Evolutionary conservation across 257 asterid species (phyloP).

Genomic region (Craterostigma plantagineum): DNA sequence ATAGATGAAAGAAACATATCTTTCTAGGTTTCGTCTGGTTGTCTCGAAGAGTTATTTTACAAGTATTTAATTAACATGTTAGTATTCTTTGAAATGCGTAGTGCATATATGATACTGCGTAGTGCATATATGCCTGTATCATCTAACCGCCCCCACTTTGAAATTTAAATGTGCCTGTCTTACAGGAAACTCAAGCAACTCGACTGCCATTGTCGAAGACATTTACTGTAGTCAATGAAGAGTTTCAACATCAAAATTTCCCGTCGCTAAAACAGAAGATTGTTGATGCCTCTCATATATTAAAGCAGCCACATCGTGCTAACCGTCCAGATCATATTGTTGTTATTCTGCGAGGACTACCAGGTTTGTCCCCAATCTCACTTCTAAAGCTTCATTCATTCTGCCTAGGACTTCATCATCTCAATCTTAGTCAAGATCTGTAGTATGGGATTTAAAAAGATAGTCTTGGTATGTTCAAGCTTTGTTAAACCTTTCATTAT

Average conservation of each 20-base stretch:
- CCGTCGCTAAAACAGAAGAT: conserved; percentile 34
- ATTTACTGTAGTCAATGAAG: conserved; percentile 27
- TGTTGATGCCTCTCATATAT: conserved; percentile 61
- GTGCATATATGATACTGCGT: no score
- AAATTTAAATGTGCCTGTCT: conserved; percentile 10
- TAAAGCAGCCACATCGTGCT: conserved; percentile 73
- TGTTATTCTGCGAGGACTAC: conserved; percentile 82
- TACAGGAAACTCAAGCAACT: conserved; percentile 27
- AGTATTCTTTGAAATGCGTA: background rate
- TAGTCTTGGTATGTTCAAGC: no score
- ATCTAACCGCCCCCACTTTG: background rate
- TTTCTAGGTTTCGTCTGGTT: no score
- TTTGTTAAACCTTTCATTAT: no score
- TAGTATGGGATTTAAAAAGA: background rate
- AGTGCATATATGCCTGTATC: background rate
- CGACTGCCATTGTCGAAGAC: conserved; percentile 28
- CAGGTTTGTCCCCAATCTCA: conserved; percentile 29
- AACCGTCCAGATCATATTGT: conserved; percentile 87
- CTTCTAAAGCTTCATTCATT: background rate
- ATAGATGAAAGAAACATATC: no score
- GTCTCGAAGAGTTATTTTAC: no score
- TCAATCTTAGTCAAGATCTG: background rate
- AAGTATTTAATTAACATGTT: no score
- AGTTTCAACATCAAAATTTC: conserved; percentile 17
- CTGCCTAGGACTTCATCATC: background rate